These are phyloP conservation scores for Populus nigra DNA, from an alignment of 345 rosid species.

Conservation along the genomic window DNA sequence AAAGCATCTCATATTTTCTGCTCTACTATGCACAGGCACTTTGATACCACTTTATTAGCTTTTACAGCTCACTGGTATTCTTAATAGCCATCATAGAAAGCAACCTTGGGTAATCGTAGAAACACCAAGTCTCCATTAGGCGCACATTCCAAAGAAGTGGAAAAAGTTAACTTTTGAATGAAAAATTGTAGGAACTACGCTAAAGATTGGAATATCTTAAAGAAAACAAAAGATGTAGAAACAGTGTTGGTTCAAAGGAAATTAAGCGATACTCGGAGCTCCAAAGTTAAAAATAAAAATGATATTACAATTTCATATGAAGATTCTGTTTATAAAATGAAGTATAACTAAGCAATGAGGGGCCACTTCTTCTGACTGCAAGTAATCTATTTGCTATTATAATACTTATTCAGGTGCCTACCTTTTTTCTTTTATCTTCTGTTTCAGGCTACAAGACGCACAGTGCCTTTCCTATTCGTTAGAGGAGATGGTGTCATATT, in stretches of 20 bases:
- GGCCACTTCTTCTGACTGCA: not conserved
- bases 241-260: not conserved
- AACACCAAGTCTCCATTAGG: not conserved
- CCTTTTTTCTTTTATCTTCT: not conserved
- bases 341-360: not conserved
- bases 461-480: slow-evolving; percentile 82
- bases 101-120: not conserved
- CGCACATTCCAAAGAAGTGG: not conserved
- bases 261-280: too few species aligned
- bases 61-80: not conserved
- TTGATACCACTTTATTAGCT: not conserved
- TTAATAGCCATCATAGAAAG: not conserved
- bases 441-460: slow-evolving; percentile 82
- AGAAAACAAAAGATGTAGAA: too few species aligned
- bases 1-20: not conserved
- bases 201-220: too few species aligned
- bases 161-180: not conserved
- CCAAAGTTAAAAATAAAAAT: too few species aligned
- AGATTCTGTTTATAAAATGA: not conserved
- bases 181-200: not conserved
- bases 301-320: not conserved
- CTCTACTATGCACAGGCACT: not conserved
- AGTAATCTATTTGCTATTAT: not conserved
- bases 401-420: not conserved
- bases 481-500: slow-evolving; percentile 98